Evolutionary conservation across 2,329 filamentous ascomycete species (phyloP), one percentile per base, ranked within the genome.

Genomic region (Talaromyces amestolkiae): DNA sequence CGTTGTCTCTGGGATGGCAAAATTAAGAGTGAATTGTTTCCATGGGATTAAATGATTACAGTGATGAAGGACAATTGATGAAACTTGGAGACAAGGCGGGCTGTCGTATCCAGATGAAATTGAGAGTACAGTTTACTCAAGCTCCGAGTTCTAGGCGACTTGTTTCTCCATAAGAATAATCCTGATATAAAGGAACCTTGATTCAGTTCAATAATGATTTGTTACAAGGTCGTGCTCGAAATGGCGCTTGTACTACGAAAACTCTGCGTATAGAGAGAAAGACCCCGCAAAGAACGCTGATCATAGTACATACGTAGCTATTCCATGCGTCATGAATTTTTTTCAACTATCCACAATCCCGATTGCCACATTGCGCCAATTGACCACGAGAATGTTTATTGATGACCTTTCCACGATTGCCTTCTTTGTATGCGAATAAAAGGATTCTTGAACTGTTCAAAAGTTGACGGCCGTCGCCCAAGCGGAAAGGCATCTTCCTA

Each of bases 61-160:
- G 91, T 97, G 68, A 96, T 96, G 92, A 89, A 93, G 74, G 82
- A 85, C 1, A 90, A 90, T 91, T 88, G 89, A 91, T 79, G 85
- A 89, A 77, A 85, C 87, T 17, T 81, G 88, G 71, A 84, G 79
- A 74, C 87, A 89, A 78, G 84, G 85, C 58, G 85, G 83, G 1
- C 77, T 91, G 73, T 80, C 72, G 63, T 91, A 89, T 77, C 87
- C 88, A 0, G 82, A 88, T 68, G 83, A 84, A 75, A 90, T 91
- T 73, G 88, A 91, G 82, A 31, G 13, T 24, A 53, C n/a, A n/a
- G 19, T 43, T 11, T 58, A 58, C 31, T 22, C 49, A 35, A 33
- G 15, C 49, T 35, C 17, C 31, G 53, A 53, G 31, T 11, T 7
- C 17, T 37, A 22, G 3, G 15, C 8, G 31, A 17, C 22, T 7